Evolutionary conservation across 1,139 yeast species (phyloP), one percentile per base, ranked within the genome.

Genomic region (Kluyveromyces marxianus): DNA sequence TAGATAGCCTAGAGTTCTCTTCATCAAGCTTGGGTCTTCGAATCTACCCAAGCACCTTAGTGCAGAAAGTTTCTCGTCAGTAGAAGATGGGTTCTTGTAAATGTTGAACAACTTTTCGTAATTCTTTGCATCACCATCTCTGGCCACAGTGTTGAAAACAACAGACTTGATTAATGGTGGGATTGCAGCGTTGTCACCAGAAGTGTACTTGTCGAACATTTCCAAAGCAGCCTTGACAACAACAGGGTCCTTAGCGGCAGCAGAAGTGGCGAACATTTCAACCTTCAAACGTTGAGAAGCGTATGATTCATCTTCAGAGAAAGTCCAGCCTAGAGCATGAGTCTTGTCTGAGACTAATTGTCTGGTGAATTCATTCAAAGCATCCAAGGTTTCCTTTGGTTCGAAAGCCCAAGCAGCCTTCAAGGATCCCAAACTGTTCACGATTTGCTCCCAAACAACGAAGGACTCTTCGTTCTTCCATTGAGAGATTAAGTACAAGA

Each of bases 141-240:
- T 73, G 42, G 95, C 90, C 56, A 78, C 86, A 25, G 79, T 68
- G 45, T 68, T 69, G 67, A 86, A 90, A 39, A 92, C 80, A 8
- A 86, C 63, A 5, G 77, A 76, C 68, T 89, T 81, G 58, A 90
- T 69, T 68, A 89, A 83, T 54, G 97, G 94, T 67, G 88, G 83
- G 53, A 90, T 74, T 24, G 92, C 88, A n/a, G 55, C 50, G 38
- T 54, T 53, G 48, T 86, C 83, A 51, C 95, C 96, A 26, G 70
- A 69, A 41, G 76, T 67, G 59, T 74, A 87, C 41, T 72, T 71
- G 4, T 71, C 71, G 62, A 87, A 89, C 62, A 79, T 69, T 7
- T 71, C 70, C 48, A 76, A 57, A 28, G 87, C 79, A 47, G 72
- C 75, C 41, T 71, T 70, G 48, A 77, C 72, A 46, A 76, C 79